Base-by-base conservation (phyloP, 306 rosid species). In the Amphicarpaea edgeworthii region DNA sequence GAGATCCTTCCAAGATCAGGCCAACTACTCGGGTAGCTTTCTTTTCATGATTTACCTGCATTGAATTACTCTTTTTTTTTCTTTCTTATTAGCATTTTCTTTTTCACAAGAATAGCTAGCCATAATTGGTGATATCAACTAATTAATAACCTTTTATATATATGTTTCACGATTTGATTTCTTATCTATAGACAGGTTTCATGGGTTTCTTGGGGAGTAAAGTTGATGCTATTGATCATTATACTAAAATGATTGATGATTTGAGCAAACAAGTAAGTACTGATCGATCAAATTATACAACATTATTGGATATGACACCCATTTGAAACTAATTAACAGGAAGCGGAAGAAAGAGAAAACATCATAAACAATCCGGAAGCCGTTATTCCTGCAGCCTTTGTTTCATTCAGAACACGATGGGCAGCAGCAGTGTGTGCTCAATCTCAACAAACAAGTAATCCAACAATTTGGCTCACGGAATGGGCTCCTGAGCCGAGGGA, bases 401-500 rank as follows among this genome's bases (percentile, higher is more conserved):
- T 94, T 72, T 94, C 97, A 12, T 94, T 94, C 83, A 91, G 63
- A 87, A 86, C 87, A 1, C 86, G 97, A 71, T 91, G 98, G 96
- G 96, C 85, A 15, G 97, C 96, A n/a, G 98, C 96, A 15, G 90
- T 94, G 43, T 94, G 93, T 43, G 95, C 98, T 86, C 98, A 94
- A 85, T 88, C 97, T 77, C 97, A 90, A 77, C 98, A 94, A 57
- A 78, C 91, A 45, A 86, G 91, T 64, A 80, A 94, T 81, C 90
- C 97, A 19, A 91, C 91, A 32, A 57, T 92, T 75, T 91, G 98
- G 96, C 86, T 94, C 75, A 94, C 97, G 32, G 98, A 94, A 30
- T 94, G 98, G 98, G 97, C 96, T 73, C 95, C 98, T 26, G 94
- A 91, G 76, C 98, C 98, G 58, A 74, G 96, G 8, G 98, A 94